phyloP scores from a whole-genome alignment of 1,284 basidiomycete species.

The Sanghuangporus baumii region DNA sequence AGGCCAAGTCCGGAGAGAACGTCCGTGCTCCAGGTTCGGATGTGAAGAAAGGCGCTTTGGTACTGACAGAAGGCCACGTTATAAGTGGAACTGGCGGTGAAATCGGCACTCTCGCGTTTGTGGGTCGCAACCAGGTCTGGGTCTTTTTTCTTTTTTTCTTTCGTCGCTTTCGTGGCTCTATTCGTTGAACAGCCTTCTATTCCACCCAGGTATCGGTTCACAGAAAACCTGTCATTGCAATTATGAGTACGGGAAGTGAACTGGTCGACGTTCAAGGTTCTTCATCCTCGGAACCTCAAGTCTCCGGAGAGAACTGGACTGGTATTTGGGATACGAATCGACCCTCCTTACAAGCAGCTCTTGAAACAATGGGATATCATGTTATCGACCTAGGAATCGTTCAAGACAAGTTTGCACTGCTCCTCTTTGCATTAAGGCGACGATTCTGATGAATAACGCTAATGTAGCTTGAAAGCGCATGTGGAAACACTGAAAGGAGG shows the following conservation, averaged over 20 bases:
- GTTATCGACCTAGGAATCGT: conserved; percentile 81
- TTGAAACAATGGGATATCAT: conserved; percentile 71
- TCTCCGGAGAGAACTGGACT: conserved; percentile 47
- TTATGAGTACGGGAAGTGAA: conserved; percentile 85
- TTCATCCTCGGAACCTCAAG: neutral
- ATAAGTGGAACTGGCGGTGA: conserved; percentile 73
- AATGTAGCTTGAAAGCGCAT: conserved; percentile 54
- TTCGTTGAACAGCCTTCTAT: neutral
- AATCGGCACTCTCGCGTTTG: conserved; percentile 78
- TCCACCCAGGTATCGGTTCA: conserved; percentile 53
- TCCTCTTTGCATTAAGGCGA: neutral
- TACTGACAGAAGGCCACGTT: conserved; percentile 56
- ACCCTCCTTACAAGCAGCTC: conserved; percentile 65
- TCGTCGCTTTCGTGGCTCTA: neutral
- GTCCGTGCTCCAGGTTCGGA: conserved; percentile 73
- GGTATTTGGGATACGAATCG: conserved; percentile 83
- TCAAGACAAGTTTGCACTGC: conserved; percentile 52
- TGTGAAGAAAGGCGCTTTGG: conserved; percentile 60
- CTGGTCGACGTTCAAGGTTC: conserved; percentile 44
- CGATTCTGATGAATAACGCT: neutral
- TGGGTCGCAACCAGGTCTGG: conserved; percentile 64
- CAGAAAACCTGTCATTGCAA: conserved; percentile 68
- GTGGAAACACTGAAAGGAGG: conserved; percentile 52
- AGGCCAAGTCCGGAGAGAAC: conserved; percentile 66
- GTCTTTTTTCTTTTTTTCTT: neutral